phyloP scores from a whole-genome alignment of 2,329 filamentous ascomycete species.

The Trichoderma brevicompactum region DNA sequence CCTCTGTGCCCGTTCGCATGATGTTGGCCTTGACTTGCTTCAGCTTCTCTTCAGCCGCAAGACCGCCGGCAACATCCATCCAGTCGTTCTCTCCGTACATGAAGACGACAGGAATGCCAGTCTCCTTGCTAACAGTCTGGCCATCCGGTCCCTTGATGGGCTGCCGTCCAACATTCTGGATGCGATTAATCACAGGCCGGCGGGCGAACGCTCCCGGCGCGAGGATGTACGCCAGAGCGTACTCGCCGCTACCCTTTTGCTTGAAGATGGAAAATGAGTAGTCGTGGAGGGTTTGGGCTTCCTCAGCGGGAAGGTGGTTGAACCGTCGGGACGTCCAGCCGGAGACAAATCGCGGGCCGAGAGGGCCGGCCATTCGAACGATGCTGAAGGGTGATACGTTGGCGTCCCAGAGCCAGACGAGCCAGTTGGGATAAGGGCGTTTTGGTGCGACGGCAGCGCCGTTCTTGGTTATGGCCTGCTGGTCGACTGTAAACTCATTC shows the following conservation, averaged over 20 bases:
- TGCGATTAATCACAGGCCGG: conserved; percentile 82
- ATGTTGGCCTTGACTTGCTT: conserved; percentile 66
- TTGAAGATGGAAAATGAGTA: conserved; percentile 96
- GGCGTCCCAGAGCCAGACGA: conserved; percentile 93
- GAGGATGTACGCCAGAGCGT: conserved; percentile 88
- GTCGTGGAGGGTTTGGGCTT: conserved; percentile 84
- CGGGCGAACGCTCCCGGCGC: conserved; percentile 93
- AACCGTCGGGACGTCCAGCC: conserved; percentile 95
- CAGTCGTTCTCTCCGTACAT: conserved; percentile 99
- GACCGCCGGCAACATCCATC: conserved; percentile 93
- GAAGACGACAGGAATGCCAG: conserved; percentile 80
- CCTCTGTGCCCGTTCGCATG: conserved; percentile 64
- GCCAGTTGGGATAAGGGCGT: conserved; percentile 77
- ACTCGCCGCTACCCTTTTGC: conserved; percentile 90
- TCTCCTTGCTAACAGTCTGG: conserved; percentile 49
- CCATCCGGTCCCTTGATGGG: conserved; percentile 43
- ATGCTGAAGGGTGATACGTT: conserved; percentile 95
- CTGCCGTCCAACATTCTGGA: conserved; percentile 85
- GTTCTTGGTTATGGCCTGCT: conserved; percentile 57
- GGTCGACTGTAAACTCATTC: conserved; percentile 80
- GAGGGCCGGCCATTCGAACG: conserved; percentile 82
- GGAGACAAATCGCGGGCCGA: conserved; percentile 89
- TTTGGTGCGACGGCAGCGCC: conserved; percentile 45
- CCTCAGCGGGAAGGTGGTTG: conserved; percentile 78
- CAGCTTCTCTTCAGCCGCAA: conserved; percentile 78